Base-by-base conservation (phyloP, 768 basidiomycete genomes). In the Auriscalpium vulgare region DNA sequence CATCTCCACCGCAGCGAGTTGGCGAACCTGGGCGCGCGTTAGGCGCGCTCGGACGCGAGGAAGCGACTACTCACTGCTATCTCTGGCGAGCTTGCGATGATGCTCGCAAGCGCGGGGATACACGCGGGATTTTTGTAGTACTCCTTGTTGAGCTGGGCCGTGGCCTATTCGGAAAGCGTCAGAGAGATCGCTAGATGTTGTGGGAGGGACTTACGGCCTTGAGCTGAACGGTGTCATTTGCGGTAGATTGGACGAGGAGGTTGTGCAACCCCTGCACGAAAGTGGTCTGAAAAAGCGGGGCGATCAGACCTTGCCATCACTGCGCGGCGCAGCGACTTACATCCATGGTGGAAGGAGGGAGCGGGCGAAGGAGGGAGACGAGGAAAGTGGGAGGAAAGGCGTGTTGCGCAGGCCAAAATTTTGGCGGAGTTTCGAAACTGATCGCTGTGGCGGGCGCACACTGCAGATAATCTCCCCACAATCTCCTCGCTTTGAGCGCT, bases 1-100 rank as follows among this genome's bases (percentile, higher is more conserved):
- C 68, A 97, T 78, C 73, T 99, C 97, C 54, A 97, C 94, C 8
- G 95, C 94, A 49, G 95, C 91, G 19, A 99, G 81, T 83, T 99
- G 97, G 59, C 94, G 90, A 60, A 97, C 85, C 95, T 99, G 51
- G 23, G 11, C 1, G 50, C 11, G 44, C 48, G 9, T 19, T 2
- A 37, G 58, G 34, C 8, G 17, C 43, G 16, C 19, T 10, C 51
- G 11, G 29, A 36, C 29, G 37, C n/a, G 40, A 37, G 48, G 44
- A 47, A 13, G 37, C 38, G 10, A 58, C 19, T 21, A 79, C 93
- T 70, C 66, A 97, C 95, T 53, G 87, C 75, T 63, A 81, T 74
- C 65, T 95, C 87, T n/a, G 88, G 88, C 38, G 89, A 87, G 68
- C 80, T 87, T 38, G 88, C 87, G 50, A 93, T 78, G 67, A 97